Evolutionary conservation across 768 basidiomycete species (phyloP), one percentile per base, ranked within the genome.

Genomic region (Mycena capillaripes): DNA sequence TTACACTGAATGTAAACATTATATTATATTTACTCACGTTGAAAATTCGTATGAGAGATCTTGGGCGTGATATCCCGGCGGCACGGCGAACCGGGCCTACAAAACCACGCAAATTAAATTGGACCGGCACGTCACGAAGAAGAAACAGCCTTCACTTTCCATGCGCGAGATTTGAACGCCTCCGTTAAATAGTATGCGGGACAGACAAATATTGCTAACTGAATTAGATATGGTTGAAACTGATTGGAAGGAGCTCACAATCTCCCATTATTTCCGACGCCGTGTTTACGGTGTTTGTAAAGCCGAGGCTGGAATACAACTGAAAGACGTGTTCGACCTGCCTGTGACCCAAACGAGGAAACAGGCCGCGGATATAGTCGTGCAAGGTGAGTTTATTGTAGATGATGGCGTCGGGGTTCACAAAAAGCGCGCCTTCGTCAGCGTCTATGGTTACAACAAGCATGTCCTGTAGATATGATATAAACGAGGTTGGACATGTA

Each of bases 201-300:
- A 17, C 70, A 71, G 3, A 71, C 38, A n/a, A 71, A 64, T 32
- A 50, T 64, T 14, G 69, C 69, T 70, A 16, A 3, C 29, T 3
- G 14, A 53, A 50, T 25, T 2, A 52, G 34, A 9, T 38, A 44
- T 32, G 48, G 16, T 60, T 29, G 38, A 29, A 42, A 52, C 3
- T 25, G 17, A 36, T 19, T 62, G 21, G 4, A 36, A 57, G 16
- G n/a, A n/a, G 14, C 69, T 19, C 25, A 70, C 69, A 29, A 17
- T 70, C 60, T 14, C 61, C 69, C n/a, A 63, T 60, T 23, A 70
- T 70, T 11, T 42, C 30, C 4, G 53, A 29, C 23, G 60, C 61
- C 32, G 57, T 53, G 29, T 61, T 42, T 2, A 58, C 40, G 3
- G 42, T 42, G 17, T 23, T 25, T 34, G 17, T 23, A 25, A 30